Conservation (phyloP, 306 rosid genomes). For the Echinosophora koreensis region DNA sequence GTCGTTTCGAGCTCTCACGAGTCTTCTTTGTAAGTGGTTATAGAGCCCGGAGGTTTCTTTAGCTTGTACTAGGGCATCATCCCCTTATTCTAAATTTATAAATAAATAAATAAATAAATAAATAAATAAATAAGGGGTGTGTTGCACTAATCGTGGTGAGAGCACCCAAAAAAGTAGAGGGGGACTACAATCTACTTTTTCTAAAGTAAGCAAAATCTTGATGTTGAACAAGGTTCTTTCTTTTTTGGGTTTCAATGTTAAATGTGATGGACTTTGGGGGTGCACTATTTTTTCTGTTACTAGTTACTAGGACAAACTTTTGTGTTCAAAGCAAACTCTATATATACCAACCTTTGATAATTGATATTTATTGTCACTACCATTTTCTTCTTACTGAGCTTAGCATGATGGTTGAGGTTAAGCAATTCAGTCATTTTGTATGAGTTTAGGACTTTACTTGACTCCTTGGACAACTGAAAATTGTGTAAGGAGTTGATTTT, state of each 20-base stretch:
- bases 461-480: slow-evolving; percentile 33
- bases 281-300: slow-evolving; percentile 24
- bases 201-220: slow-evolving; percentile 41
- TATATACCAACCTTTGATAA: slow-evolving; percentile 46
- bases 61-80: too few relatives aligned
- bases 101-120: too few relatives aligned
- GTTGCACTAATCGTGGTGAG: slow-evolving; percentile 39
- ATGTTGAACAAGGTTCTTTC: slow-evolving; percentile 33
- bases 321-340: slow-evolving; percentile 35
- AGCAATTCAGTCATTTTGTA: background rate
- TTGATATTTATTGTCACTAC: slow-evolving; percentile 6
- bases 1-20: too few relatives aligned
- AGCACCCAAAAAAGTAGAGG: slow-evolving; percentile 44
- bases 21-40: too few relatives aligned
- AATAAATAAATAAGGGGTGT: too few relatives aligned
- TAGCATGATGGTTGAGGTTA: slow-evolving; percentile 12
- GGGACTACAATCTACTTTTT: slow-evolving; percentile 42
- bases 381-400: slow-evolving; percentile 41
- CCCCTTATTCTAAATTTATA: too few relatives aligned
- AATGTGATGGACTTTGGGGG: slow-evolving; percentile 49
- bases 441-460: slow-evolving; percentile 27
- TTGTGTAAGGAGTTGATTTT: background rate
- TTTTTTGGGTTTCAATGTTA: slow-evolving; percentile 41
- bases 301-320: slow-evolving; percentile 18
- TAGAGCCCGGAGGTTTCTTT: too few relatives aligned